Base-by-base conservation (phyloP, 148 eudicot genomes). In the Mesembryanthemum crystallinum region DNA sequence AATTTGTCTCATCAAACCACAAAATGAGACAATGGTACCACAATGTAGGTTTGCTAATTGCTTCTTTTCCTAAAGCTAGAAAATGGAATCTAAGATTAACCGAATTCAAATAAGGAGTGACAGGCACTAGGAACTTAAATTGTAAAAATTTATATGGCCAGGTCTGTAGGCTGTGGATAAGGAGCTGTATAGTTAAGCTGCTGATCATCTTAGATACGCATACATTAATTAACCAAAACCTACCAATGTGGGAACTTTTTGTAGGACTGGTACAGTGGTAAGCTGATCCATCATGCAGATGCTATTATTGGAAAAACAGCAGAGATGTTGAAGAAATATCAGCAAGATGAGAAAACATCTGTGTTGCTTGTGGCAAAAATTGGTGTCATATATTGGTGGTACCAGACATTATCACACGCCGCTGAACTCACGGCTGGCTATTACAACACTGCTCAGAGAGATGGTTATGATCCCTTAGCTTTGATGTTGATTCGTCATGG, bases 341-440 rank as follows among this genome's bases (percentile, higher is more conserved):
- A 88, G 72, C 73, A 82, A 55, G 65, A 84, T 66, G 83, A 80
- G 73, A 81, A 77, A 76, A 66, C 72, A 72, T 74, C 87, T 45
- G 82, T 87, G 61, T 80, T 85, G 30, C 77, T 89, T 37, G 89
- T 86, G 78, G 92, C 85, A 63, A 87, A 90, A 73, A 84, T 90
- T 65, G 90, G 86, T 66, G 69, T 81, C 32, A 78, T 88, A 65
- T 86, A 88, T 82, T 90, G 91, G 94, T 85, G 89, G 86, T 90
- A 86, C 80, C 79, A 77, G 68, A 85, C 94, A 32, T 58, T 67
- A 6, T 80, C 89, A 45, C 93, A 90, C 73, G 86, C 91, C 52
- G 87, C 91, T 39, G 94, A 90, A 78, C 85, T 90, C 57, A 88
- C 91, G 64, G 89, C 94, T 64, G 91, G 94, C 59, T 90, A 88